Evolutionary conservation across 164 flowering plant species (phyloP), one percentile per base, ranked within the genome.

Genomic region (Vitis rupestris): DNA sequence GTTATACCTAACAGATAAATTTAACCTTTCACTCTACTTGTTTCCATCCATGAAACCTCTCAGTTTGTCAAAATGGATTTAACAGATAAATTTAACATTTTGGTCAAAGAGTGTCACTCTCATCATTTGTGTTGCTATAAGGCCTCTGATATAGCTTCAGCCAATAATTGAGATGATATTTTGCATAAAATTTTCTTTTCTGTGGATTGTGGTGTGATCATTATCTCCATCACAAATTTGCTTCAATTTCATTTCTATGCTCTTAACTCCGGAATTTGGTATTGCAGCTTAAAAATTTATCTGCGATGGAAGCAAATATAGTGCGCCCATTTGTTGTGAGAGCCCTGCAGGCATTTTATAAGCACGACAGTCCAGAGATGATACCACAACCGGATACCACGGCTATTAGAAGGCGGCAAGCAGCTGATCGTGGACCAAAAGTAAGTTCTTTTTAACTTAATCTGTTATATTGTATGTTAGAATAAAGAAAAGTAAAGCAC

Each of bases 271-370:
- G n/a, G 14, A 30, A 58, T 59, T 50, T 73, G n/a, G 17, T 14
- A 27, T 68, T 78, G 75, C 90, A 93, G 97, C 84, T 92, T 8
- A 84, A 83, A 81, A 84, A 92, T 75, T 72, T 94, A 52, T 91
- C 97, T n/a, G n/a, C n/a, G n/a, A 92, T 90, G 94, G 97, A 94
- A 82, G 96, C 90, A 75, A 91, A 94, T 74, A 85, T 94, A 65
- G 88, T 94, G 62, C 87, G 97, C 1, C 94, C 94, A 49, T 94
- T 94, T 75, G 77, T 90, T n/a, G n/a, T n/a, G n/a, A 88, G 82
- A 82, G n/a, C 97, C 27, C 76, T 94, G 6, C 87, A 90, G n/a
- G 75, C 89, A 94, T n/a, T 91, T 70, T 88, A 88, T 73, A 92
- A 89, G 85, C 97, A 86, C 59, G 92, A 83, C 69, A 88, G 87